Conservation (phyloP, 1,139 yeast genomes). For the Waltiozyma sp. region DNA sequence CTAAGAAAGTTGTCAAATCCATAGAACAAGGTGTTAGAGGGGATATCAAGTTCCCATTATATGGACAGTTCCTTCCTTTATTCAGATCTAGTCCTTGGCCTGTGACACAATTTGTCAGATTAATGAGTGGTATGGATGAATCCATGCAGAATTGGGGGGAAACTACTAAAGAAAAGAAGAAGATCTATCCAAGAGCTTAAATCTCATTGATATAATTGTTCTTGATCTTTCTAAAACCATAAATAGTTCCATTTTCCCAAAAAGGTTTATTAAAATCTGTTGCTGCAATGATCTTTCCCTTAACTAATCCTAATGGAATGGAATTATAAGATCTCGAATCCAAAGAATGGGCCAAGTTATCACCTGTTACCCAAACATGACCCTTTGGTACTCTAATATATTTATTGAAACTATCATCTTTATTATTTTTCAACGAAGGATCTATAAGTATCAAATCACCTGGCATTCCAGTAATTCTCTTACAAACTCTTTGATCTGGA, state of each 20-base stretch:
- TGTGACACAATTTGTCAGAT: constrained; percentile 41
- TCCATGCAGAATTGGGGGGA: constrained; percentile 28
- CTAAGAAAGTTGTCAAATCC: constrained; percentile 43
- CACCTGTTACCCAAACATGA: constrained; percentile 97
- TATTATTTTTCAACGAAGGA: constrained; percentile 42
- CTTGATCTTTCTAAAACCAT: constrained; percentile 43
- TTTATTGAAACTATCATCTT: constrained; percentile 33
- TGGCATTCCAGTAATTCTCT: constrained; percentile 91
- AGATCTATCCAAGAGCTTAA: not conserved
- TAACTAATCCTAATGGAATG: constrained; percentile 76
- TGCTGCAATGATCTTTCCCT: constrained; percentile 78
- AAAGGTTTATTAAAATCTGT: constrained; percentile 27
- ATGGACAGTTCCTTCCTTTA: constrained; percentile 62
- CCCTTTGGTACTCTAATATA: constrained; percentile 72
- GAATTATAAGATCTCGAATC: constrained; percentile 87
- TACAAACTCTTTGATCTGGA: constrained; percentile 78
- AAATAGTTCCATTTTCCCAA: constrained; percentile 28
- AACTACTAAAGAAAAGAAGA: no score
- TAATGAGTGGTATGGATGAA: constrained; percentile 51
- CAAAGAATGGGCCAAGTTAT: constrained; percentile 75
- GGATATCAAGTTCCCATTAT: constrained; percentile 62
- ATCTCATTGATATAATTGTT: constrained; percentile 29
- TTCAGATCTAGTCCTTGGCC: constrained; percentile 70
- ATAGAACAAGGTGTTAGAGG: constrained; percentile 54
- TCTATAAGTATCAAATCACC: constrained; percentile 78